phyloP scores from a whole-genome alignment of 2,329 filamentous ascomycete genomes.

The Nakataea oryzae region DNA sequence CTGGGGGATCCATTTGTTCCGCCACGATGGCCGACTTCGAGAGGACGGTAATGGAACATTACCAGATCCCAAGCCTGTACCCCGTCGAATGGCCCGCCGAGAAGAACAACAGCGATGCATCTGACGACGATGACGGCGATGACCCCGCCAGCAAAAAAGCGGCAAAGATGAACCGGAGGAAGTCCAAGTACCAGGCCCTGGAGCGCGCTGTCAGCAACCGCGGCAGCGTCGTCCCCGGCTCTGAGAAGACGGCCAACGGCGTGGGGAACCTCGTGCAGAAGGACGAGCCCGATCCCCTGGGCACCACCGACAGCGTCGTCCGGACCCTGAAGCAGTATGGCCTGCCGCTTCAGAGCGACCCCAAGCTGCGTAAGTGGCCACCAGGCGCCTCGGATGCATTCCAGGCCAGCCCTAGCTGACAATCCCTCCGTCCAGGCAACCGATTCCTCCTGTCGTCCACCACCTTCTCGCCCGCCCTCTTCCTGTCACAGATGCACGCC shows the following conservation, averaged over 20 bases:
- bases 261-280: conserved; percentile 68
- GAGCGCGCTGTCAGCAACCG: conserved; percentile 64
- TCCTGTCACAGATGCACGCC: conserved; percentile 85
- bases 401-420: neutral
- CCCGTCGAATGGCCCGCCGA: conserved; percentile 81
- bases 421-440: conserved; percentile 47
- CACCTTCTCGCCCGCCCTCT: conserved; percentile 84
- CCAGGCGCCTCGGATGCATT: neutral
- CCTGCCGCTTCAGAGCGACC: conserved; percentile 74
- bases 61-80: conserved; percentile 69
- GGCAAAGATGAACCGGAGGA: conserved; percentile 46
- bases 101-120: conserved; percentile 61
- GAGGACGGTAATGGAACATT: conserved; percentile 74
- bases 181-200: conserved; percentile 76
- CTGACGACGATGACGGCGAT: conserved; percentile 43
- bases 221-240: conserved; percentile 54
- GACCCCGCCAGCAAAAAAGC: conserved; percentile 41
- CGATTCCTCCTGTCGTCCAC: conserved; percentile 93
- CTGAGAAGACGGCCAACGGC: conserved; percentile 36
- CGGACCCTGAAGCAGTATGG: conserved; percentile 66
- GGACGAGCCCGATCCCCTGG: conserved; percentile 87
- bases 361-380: conserved; percentile 53
- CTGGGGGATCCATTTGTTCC: neutral
- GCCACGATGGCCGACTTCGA: conserved; percentile 58
- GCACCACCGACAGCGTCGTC: conserved; percentile 80